Evolutionary conservation across 495 filamentous ascomycete genomes (phyloP), one percentile per base, ranked within the genome.

Genomic region (Immersiella caudata): DNA sequence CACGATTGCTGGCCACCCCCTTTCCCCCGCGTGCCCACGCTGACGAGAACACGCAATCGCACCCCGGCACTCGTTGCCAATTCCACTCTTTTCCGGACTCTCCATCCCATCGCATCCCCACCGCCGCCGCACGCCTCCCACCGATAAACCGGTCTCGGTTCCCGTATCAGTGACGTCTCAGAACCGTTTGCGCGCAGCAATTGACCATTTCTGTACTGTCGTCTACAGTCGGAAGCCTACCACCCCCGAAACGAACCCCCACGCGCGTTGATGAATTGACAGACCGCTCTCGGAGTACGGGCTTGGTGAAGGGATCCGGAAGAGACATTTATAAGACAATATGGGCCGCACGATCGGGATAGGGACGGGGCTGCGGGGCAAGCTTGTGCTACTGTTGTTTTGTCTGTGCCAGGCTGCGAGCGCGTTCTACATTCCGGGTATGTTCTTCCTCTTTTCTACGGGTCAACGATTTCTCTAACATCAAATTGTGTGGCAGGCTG

Each of bases 371-470:
- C 65, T 75, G 69, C 67, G 62, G 68, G 75, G 74, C 69, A 67
- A 74, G 12, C 58, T 76, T 54, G 60, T 73, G 21, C 68, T 67
- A 60, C 71, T 82, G 26, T 36, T 79, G 50, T 46, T 78, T 50
- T 72, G 69, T 20, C 66, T 78, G 52, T 73, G 67, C 24, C 70
- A 73, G 21, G 71, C 62, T n/a, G 62, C 78, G 24, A 80, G 86
- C 62, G 89, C 90, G 29, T 93, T 93, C 73, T 94, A 94, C 76
- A 90, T 94, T 69, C 91, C 91, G 67, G 90, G 91, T 92, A 83
- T 75, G 83, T 49, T 68, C 20, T 24, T 25, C 16, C n/a, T n/a
- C 16, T 11, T 16, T 4, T 18, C 46, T 14, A 1, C 26, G 27
- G 26, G 2, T 1, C 16, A 33, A 3, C 4, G 29, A 33, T 8